phyloP scores from a whole-genome alignment of 257 asterid species.

The Solanum bulbocastanum region DNA sequence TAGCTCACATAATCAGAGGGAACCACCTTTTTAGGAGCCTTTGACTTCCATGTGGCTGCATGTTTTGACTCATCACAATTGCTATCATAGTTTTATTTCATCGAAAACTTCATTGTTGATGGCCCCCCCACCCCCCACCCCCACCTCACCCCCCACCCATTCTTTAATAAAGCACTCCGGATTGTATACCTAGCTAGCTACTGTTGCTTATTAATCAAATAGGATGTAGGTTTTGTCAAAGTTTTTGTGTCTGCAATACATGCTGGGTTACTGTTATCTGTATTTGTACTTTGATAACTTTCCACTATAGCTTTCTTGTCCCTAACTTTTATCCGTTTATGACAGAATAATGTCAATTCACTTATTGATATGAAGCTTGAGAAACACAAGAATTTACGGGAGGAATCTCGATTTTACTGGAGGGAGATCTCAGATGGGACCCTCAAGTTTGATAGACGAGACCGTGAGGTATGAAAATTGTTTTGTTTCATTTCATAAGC shows the following conservation, averaged over 20 bases:
- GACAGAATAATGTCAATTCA: constrained; percentile 55
- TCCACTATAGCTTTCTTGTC: background rate
- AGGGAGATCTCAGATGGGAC: constrained; percentile 63
- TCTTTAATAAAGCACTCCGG: background rate
- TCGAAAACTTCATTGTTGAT: background rate
- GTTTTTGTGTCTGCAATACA: background rate
- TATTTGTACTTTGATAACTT: background rate
- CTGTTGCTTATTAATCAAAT: background rate
- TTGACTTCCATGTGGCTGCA: background rate
- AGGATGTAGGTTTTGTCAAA: background rate
- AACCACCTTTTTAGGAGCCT: background rate
- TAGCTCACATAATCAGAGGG: background rate
- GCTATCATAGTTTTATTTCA: background rate
- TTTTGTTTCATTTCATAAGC: background rate
- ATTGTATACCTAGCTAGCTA: background rate
- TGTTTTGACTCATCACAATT: background rate
- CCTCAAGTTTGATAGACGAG: constrained; percentile 62
- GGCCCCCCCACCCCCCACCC: background rate
- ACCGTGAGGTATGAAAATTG: constrained; percentile 49
- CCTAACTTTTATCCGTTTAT: constrained; percentile 2
- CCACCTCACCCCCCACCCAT: background rate
- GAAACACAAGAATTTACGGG: constrained; percentile 68
- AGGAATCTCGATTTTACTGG: constrained; percentile 64
- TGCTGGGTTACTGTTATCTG: background rate
- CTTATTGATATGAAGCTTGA: constrained; percentile 74